Evolutionary conservation across 2,329 filamentous ascomycete genomes (phyloP).

Genomic region (Aulographum hederae): DNA sequence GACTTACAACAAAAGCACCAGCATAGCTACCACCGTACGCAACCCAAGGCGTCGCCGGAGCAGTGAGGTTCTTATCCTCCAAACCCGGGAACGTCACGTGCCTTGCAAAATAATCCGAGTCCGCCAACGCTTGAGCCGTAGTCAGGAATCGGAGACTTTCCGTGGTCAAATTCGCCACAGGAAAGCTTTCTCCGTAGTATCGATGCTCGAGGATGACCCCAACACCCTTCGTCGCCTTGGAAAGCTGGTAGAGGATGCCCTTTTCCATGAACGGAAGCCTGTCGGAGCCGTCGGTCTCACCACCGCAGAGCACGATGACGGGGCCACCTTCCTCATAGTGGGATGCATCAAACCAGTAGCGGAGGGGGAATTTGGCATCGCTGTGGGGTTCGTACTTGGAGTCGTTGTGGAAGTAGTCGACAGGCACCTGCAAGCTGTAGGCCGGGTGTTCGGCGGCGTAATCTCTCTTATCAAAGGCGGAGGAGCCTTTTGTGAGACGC

Average conservation of each 20-base stretch:
- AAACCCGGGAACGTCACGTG: slow-evolving; percentile 54
- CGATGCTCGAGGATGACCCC: slow-evolving; percentile 73
- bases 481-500: no score
- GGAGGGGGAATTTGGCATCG: slow-evolving; percentile 45
- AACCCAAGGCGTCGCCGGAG: slow-evolving; percentile 50
- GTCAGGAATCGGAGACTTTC: slow-evolving; percentile 64
- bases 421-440: slow-evolving; percentile 35
- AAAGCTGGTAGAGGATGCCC: slow-evolving; percentile 55
- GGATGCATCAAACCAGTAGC: slow-evolving; percentile 69
- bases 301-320: slow-evolving; percentile 57
- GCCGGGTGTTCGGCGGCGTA: no score
- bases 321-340: slow-evolving; percentile 64
- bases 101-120: slow-evolving; percentile 63
- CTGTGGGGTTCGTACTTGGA: slow-evolving; percentile 60
- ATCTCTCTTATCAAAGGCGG: no score
- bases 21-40: slow-evolving; percentile 75
- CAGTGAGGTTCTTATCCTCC: slow-evolving; percentile 47
- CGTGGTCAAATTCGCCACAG: slow-evolving; percentile 44
- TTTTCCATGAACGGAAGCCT: slow-evolving; percentile 57
- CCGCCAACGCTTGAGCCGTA: slow-evolving; percentile 67
- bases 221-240: slow-evolving; percentile 52
- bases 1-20: slow-evolving; percentile 57
- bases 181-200: slow-evolving; percentile 67
- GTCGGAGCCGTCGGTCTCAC: slow-evolving; percentile 46
- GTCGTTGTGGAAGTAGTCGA: slow-evolving; percentile 77